Conservation (phyloP, 192 early-diverging fungal species). For the Lunasporangiospora selenospora region DNA sequence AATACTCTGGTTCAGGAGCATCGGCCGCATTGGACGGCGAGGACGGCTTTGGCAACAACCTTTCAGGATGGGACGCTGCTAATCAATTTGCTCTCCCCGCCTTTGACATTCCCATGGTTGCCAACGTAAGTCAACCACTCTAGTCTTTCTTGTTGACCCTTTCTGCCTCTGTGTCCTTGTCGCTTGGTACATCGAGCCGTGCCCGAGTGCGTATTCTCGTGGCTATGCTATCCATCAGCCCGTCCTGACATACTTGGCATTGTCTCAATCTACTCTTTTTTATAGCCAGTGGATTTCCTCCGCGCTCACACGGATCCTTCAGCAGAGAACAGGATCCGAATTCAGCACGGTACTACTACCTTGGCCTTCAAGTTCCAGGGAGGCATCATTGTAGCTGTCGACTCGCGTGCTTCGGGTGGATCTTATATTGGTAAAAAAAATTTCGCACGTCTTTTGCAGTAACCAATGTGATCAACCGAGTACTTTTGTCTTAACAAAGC, state of each 20-base stretch:
- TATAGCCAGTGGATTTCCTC: slow-evolving; percentile 87
- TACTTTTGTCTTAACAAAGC: background rate
- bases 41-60: slow-evolving; percentile 24
- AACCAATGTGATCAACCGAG: background rate
- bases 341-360: slow-evolving; percentile 97
- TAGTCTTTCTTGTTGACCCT: too few species aligned
- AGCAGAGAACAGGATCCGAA: slow-evolving; percentile 84
- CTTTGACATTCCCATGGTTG: slow-evolving; percentile 63
- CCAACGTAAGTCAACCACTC: slow-evolving; percentile 52
- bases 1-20: slow-evolving; percentile 34
- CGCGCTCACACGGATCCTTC: slow-evolving; percentile 82
- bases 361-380: slow-evolving; percentile 96
- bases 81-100: slow-evolving; percentile 57
- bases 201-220: too few species aligned
- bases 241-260: too few species aligned
- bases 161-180: too few species aligned
- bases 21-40: slow-evolving; percentile 26
- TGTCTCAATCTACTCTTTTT: too few species aligned
- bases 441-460: background rate
- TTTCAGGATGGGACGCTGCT: slow-evolving; percentile 55
- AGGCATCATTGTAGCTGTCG: slow-evolving; percentile 94
- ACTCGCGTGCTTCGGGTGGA: slow-evolving; percentile 96
- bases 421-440: slow-evolving; percentile 78
- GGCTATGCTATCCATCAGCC: too few species aligned
- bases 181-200: too few species aligned